These are phyloP conservation scores for Talaromyces sp. DNA, from an alignment of 2,329 filamentous ascomycete genomes.

Conservation along the genomic window DNA sequence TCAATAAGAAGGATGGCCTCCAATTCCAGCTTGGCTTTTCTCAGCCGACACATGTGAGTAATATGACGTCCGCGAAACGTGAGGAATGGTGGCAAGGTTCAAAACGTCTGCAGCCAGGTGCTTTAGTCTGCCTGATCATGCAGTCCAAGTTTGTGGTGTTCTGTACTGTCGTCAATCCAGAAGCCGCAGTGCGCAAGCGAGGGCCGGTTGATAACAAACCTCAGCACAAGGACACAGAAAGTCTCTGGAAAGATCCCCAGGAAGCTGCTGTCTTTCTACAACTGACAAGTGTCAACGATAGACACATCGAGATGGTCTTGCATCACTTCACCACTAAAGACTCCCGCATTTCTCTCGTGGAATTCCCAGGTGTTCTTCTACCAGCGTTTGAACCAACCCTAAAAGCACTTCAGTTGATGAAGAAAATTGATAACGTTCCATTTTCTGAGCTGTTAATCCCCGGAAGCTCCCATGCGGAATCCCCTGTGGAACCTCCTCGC, in stretches of 20 bases:
- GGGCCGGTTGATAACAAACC: background rate
- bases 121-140: conserved; percentile 29
- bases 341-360: conserved; percentile 44
- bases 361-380: conserved; percentile 60
- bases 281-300: background rate
- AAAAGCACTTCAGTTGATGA: conserved; percentile 54
- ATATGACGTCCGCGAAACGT: conserved; percentile 14
- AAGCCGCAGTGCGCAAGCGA: conserved; percentile 8
- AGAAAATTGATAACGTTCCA: conserved; percentile 43
- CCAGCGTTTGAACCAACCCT: conserved; percentile 58
- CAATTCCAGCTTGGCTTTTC: conserved; percentile 22
- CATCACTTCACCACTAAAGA: background rate
- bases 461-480: background rate
- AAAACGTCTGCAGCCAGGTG: conserved; percentile 28
- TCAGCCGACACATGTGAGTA: conserved; percentile 23
- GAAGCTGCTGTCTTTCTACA: conserved; percentile 28
- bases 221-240: background rate
- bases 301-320: background rate
- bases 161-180: conserved; percentile 24
- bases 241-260: conserved; percentile 26
- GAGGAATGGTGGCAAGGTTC: conserved; percentile 31
- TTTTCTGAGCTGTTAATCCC: conserved; percentile 46
- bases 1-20: conserved; percentile 2
- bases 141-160: conserved; percentile 24
- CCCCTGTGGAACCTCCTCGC: conserved; percentile 40